Evolutionary conservation across 192 early-diverging fungal species (phyloP).

Genomic region (Entrophospora sp.): DNA sequence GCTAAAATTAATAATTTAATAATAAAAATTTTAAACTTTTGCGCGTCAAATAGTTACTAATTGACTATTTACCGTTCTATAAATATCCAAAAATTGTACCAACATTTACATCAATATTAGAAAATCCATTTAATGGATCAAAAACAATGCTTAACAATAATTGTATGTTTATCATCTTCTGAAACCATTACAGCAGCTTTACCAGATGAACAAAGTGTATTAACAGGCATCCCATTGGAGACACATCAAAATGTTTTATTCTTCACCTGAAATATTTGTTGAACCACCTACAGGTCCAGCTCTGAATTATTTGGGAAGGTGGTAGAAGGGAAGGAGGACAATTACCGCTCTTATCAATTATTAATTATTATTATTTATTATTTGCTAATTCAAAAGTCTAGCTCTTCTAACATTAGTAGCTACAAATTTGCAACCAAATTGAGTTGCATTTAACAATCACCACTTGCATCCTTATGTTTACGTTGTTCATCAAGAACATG

Average conservation of each 20-base stretch:
- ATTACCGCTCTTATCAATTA: no score
- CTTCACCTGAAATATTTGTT: conserved; percentile 89
- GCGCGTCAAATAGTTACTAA: no score
- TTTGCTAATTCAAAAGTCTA: no score
- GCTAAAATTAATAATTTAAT: no score
- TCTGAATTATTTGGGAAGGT: no score
- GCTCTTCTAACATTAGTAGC: conserved; percentile 91
- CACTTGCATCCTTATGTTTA: conserved; percentile 73
- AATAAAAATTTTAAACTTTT: no score
- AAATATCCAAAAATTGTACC: no score
- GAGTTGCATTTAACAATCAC: conserved; percentile 85
- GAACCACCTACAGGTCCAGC: conserved; percentile 74
- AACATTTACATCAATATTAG: no score
- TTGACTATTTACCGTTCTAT: no score
- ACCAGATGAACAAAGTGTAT: conserved; percentile 79
- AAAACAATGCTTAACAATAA: conserved; percentile 87
- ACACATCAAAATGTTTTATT: conserved; percentile 90
- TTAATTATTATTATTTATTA: no score
- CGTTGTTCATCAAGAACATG: conserved; percentile 91
- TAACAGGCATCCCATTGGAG: conserved; percentile 96
- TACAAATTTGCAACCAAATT: conserved; percentile 95
- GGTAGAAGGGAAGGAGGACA: no score
- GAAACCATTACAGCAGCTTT: conserved; percentile 87
- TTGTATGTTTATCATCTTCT: conserved; percentile 93
- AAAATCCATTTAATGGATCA: conserved; percentile 99